Evolutionary conservation across 2,329 filamentous ascomycete species (phyloP), one percentile per base, ranked within the genome.

Genomic region (Setomelanomma holmii): DNA sequence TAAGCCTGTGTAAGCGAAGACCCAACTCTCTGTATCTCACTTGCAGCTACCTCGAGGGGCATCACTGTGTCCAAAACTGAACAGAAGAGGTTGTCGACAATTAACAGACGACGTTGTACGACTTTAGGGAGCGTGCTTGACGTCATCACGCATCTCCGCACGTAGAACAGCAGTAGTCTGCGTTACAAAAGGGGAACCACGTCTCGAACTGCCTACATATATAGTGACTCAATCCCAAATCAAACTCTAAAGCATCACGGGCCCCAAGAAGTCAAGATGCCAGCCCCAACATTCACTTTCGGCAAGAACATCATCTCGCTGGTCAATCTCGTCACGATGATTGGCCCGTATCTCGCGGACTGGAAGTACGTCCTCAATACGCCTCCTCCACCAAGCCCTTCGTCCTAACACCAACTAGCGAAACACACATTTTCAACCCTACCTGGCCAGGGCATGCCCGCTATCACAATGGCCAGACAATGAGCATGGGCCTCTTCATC

Each of bases 391-490:
- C 23, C 30, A 14, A 35, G 14, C 45, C 17, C 3, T 5, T 36
- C 16, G 16, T 35, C 30, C 7, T 4, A 5, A 14, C 16, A 17
- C 27, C 33, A 24, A 38, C 14, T 17, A 61, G 54, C 58, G 67
- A 78, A 45, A 80, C 79, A 1, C 79, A 81, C 66, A 69, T 82
- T 52, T 67, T 71, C 45, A 82, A 83, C 58, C 78, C 79, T 0
- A 63, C 65, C 45, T 83, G 80, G 80, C 75, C 79, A 1, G 78
- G 79, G 0, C 80, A 83, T 62, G 80, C 79, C 5, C 75, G 76
- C 50, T 83, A 82, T 69, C 80, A 83, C 69, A 82, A 82, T 57
- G 79, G 78, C 4, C 81, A 83, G 62, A 82, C 80, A 7, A 81
- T 83, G 79, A 74, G 73, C 1, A 74, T 79, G 42, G 79, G 79